Base-by-base conservation (phyloP, 352 stramenopile species). In the Phytophthora hibernalis region DNA sequence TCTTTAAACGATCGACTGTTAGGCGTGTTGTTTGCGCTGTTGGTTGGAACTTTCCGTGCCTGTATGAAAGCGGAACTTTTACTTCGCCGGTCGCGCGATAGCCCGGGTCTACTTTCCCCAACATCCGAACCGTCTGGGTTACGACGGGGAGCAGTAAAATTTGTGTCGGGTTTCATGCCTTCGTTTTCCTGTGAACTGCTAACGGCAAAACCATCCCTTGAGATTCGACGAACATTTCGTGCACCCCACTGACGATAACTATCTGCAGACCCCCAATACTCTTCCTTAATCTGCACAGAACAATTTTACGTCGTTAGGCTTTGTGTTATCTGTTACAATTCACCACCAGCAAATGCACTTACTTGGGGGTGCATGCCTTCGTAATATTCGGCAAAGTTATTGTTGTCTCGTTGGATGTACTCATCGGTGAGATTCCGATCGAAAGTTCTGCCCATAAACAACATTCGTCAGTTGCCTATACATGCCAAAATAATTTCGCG, bases 61-160 rank as follows among this genome's bases (percentile, higher is more conserved):
- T 79, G 70, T 20, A 87, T 78, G 20, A 83, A 77, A 26, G 74
- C 83, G 2, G 85, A 91, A 48, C 85, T 95, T 64, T 93, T 93
- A 65, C 79, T 93, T 44, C 87, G 64, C 24, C 83, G 70, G 22
- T 85, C 75, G 10, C 81, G 80, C 15, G 64, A 68, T 47, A 73
- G 56, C 12, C 51, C 63, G 47, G 59, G 42, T 16, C 55, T 59
- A 26, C 56, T 57, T 31, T 77, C 77, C 22, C 62, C 60, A 13
- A 42, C 53, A 11, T 69, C 40, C 3, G 59, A 53, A 9, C 44
- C 49, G 4, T 55, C 62, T 33, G 57, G 18, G 44, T 20, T 66
- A 50, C 20, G 33, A 15, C 51, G 35, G 16, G 65, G 59, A 50
- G 28, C 20, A 47, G 50, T 22, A 55, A 73, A 40, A 24, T 63